Percentiles rank a stretch among this genome's conserved stretches.
phyloP scores from a whole-genome alignment of 2,329 filamentous ascomycete species.

The Samsoniella hepiali region DNA sequence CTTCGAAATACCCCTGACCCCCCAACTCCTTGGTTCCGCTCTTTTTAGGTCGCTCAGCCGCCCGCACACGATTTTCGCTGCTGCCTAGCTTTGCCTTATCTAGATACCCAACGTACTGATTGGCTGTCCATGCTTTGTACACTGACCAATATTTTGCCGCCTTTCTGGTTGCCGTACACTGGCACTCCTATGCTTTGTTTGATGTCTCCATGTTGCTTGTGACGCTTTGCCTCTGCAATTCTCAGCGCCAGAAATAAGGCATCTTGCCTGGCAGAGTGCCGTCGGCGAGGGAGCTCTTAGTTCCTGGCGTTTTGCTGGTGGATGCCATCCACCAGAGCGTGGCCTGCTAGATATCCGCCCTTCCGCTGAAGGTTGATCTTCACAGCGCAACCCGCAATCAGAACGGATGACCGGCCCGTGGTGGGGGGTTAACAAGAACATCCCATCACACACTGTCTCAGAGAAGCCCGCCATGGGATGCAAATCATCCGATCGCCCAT shows the following conservation, averaged over 20 bases:
- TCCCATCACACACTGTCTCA: not conserved
- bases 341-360: not conserved
- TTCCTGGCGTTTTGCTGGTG: not conserved
- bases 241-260: not conserved
- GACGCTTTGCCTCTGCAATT: not conserved
- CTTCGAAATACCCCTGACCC: not conserved
- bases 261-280: not conserved
- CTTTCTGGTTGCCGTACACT: not conserved
- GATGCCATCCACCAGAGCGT: not conserved
- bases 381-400: not conserved
- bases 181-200: not conserved
- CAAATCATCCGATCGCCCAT: not conserved
- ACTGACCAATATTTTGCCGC: not conserved
- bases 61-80: not conserved
- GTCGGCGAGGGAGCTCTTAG: not conserved
- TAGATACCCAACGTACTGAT: not conserved
- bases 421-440: not conserved
- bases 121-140: not conserved
- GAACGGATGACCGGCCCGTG: not conserved
- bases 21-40: not conserved
- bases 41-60: not conserved
- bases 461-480: not conserved
- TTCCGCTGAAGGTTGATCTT: not conserved
- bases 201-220: not conserved
- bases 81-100: conserved; percentile 3